Evolutionary conservation across 2,329 filamentous ascomycete species (phyloP).

Genomic region (Calonectria naviculata): DNA sequence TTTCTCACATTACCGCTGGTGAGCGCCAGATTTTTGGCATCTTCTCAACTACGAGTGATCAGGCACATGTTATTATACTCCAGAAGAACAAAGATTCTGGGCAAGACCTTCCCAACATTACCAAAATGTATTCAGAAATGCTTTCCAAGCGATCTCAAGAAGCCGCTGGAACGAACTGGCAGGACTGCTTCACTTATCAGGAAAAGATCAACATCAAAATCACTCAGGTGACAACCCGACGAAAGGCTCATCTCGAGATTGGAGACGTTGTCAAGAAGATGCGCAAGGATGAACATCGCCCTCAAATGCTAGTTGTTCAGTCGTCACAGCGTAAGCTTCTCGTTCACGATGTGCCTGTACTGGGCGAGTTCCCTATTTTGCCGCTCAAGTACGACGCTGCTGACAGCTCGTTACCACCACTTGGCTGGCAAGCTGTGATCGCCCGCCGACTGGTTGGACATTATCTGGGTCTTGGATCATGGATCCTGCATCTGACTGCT

Average conservation of each 20-base stretch:
- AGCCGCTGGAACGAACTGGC: conserved; percentile 76
- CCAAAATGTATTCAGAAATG: conserved; percentile 86
- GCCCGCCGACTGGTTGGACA: conserved; percentile 88
- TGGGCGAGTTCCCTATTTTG: conserved; percentile 87
- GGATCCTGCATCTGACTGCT: conserved; percentile 89
- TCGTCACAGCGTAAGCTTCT: conserved; percentile 86
- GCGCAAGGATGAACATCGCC: conserved; percentile 83
- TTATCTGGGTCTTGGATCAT: conserved; percentile 92
- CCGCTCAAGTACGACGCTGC: conserved; percentile 83
- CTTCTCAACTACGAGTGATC: conserved; percentile 84
- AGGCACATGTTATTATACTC: conserved; percentile 90
- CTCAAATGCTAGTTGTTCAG: conserved; percentile 88
- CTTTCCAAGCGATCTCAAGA: conserved; percentile 74
- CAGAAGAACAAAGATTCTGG: conserved; percentile 81
- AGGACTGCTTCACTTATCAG: conserved; percentile 88
- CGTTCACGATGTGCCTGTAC: conserved; percentile 83
- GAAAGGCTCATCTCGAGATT: conserved; percentile 90
- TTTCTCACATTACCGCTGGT: conserved; percentile 92
- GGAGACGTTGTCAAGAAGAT: conserved; percentile 91
- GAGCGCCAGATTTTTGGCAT: conserved; percentile 94
- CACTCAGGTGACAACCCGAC: conserved; percentile 86
- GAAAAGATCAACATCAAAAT: conserved; percentile 87
- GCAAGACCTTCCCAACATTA: conserved; percentile 89
- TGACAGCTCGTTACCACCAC: conserved; percentile 87
- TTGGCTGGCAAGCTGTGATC: conserved; percentile 94